Base-by-base conservation (phyloP, 2,329 filamentous ascomycete species). In the Colletotrichum brevisporum region DNA sequence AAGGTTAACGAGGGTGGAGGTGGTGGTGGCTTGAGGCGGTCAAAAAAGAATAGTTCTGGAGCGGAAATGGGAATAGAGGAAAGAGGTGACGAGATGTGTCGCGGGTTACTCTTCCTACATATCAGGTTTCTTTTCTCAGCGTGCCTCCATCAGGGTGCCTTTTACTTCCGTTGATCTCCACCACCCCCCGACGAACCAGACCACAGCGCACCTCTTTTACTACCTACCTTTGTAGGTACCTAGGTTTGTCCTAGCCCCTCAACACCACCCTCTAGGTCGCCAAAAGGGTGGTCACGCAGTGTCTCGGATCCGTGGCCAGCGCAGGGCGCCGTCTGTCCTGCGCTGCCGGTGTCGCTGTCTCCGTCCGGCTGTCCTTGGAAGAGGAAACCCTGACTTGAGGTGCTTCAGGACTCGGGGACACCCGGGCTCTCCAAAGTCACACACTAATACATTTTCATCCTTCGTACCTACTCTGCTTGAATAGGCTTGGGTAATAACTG, bases 271-370 rank as follows among this genome's bases (percentile, higher is more conserved):
- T 21, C 47, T 36, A 36, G 31, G 31, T 8, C 31, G 8, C 27
- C 41, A 36, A 53, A 43, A 41, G 52, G 54, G 63, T 21, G 66
- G 66, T 69, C 66, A 69, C 66, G 62, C 66, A 69, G 66, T 69
- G 66, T 69, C 66, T 69, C 66, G 66, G 66, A 69, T 69, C 66
- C 66, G 66, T 69, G 66, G 62, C 55, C 66, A 59, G 62, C 62
- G 53, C 66, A 63, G 64, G 58, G 31, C 59, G 64, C 45, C 64
- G 59, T 45, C 58, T 63, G 63, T 56, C 31, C 58, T n/a, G 41
- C 41, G 41, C 41, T 43, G 39, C 52, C 61, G 50, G 61, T 50
- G 61, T 69, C 50, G 31, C 62, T 41, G 55, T 51, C 50, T 62
- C 48, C 48, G 50, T 36, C 31, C 31, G 31, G 31, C 31, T 36